Base-by-base conservation (phyloP, 2,329 filamentous ascomycete species). In the Capronia americana region DNA sequence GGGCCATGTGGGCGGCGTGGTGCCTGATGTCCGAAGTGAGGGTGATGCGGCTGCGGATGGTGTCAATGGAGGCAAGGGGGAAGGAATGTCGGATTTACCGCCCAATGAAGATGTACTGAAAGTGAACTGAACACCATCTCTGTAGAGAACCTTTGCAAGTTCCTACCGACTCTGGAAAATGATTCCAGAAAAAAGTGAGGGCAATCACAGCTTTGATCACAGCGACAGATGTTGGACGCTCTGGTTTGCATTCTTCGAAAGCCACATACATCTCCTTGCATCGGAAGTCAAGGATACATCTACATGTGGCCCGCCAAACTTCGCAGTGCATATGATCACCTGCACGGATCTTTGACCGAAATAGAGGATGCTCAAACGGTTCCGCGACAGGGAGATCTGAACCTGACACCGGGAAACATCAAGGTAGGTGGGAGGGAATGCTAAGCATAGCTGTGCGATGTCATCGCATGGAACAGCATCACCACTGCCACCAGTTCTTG, bases 41-140 rank as follows among this genome's bases (percentile, higher is more conserved):
- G 57, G 3, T 11, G 61, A 55, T n/a, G 53, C 58, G 7, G 38
- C 26, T 48, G 30, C 34, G 12, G n/a, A 61, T 7, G 61, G 41
- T 26, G 46, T 14, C 55, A 51, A 60, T 24, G 54, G 46, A 23
- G 53, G 53, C 6, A 51, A 56, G 51, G 54, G 53, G 28, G 51
- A 54, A 34, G 65, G 56, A 20, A 53, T 48, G 38, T 56, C 48
- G 17, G 57, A 63, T 23, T 51, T 69, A 12, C 64, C 67, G 6
- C 55, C 65, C 24, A 64, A 67, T 30, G 67, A 69, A 59, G 59
- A 61, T 55, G 64, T 67, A 3, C 55, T 67, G 41, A 65, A 54
- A 38, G 4, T 69, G 34, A 69, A 66, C 24, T 66, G 58, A 65
- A 14, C 12, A 14, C 28, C n/a, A 7, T 61, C n/a, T n/a, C 26